Evolutionary conservation across 176 grass and related monocot species (phyloP), one percentile per base, ranked within the genome.

Genomic region (Ampelocalamus luodianensis): DNA sequence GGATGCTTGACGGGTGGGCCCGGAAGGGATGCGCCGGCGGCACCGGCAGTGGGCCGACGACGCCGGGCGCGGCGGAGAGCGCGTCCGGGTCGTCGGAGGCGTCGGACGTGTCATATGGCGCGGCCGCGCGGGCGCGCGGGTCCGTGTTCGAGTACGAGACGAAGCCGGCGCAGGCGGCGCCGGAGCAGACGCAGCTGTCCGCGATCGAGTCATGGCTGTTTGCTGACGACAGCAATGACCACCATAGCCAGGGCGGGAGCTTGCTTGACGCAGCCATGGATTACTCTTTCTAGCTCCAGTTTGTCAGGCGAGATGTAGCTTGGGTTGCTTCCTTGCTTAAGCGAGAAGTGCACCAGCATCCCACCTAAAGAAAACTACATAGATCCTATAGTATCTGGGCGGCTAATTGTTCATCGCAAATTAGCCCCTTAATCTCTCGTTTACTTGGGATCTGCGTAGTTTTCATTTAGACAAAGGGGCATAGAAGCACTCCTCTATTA

Each of bases 1-100:
- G 87, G 55, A 87, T 97, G 83, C 93, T 97, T n/a, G 85, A 93
- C 88, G 82, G 87, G 2, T 97, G 95, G 95, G 34, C 61, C 42
- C 36, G 61, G 50, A 67, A 87, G 61, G 45, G 62, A 0, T 29
- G 29, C 29, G 6, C 39, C 42, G 15, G 64, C 0, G 37, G 73
- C 24, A 17, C 55, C 60, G 60, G 15, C 15, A 34, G 15, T 9
- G 71, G 78, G 1, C 77, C 49, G 15, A 55, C 71, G 2, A 90
- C 85, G 4, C 72, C 88, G 8, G 79, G 67, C 36, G 85, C 62
- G 4, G 75, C 34, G 0, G 85, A 91, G 61, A 91, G 85, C 81
- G 80, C 81, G 29, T 91, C 89, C 23, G 85, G 80, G 10, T 90
- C 85, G 1, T 77, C 72, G 17, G 85, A 83, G 10, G 81, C 78